Evolutionary conservation across 495 filamentous ascomycete species (phyloP).

Genomic region (Cryomyces antarcticus): DNA sequence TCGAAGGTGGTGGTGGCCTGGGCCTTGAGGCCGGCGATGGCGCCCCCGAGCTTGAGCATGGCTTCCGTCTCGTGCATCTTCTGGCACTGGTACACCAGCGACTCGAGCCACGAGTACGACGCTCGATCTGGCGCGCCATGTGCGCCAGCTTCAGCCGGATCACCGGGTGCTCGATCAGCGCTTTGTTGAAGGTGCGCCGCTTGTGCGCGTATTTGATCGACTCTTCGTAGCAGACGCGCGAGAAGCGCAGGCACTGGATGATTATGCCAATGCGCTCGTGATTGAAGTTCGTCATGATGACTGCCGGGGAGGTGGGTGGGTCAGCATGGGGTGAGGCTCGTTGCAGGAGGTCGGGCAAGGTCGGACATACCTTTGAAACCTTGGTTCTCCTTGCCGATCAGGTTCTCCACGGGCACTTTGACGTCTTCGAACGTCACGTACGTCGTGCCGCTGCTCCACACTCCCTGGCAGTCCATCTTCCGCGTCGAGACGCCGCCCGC

Average conservation of each 20-base stretch:
- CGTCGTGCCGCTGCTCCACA: slow-evolving; percentile 84
- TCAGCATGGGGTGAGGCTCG: not conserved
- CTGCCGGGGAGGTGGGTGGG: slow-evolving; percentile 5
- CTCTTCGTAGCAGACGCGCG: slow-evolving; percentile 93
- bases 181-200: slow-evolving; percentile 87
- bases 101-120: slow-evolving; percentile 93
- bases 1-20: slow-evolving; percentile 86
- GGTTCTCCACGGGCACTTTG: slow-evolving; percentile 93
- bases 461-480: slow-evolving; percentile 96
- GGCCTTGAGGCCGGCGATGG: slow-evolving; percentile 86
- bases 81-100: slow-evolving; percentile 77
- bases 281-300: slow-evolving; percentile 75
- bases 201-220: slow-evolving; percentile 92
- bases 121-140: slow-evolving; percentile 98
- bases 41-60: slow-evolving; percentile 85
- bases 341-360: not conserved
- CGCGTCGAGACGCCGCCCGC: slow-evolving; percentile 71
- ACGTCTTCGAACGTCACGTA: slow-evolving; percentile 97
- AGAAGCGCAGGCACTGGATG: slow-evolving; percentile 90
- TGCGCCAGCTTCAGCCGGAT: slow-evolving; percentile 95
- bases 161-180: slow-evolving; percentile 87
- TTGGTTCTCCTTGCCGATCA: slow-evolving; percentile 93
- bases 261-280: slow-evolving; percentile 97
- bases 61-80: slow-evolving; percentile 88
- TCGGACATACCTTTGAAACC: slow-evolving; percentile 57